Evolutionary conservation across 345 rosid species (phyloP), one percentile per base, ranked within the genome.

Genomic region (Lumnitzera littorea): DNA sequence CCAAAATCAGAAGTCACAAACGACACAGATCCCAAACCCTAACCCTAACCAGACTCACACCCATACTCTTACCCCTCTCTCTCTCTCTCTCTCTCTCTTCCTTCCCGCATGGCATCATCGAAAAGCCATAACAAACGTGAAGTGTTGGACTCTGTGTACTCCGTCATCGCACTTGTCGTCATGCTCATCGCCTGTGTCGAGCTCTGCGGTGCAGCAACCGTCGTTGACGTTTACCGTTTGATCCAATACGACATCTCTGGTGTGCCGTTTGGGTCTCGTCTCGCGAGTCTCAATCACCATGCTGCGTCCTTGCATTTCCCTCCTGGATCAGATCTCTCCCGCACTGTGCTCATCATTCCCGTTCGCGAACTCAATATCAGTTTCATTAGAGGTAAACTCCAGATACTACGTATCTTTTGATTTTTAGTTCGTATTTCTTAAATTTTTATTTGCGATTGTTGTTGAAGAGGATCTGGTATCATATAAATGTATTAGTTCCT

Each of bases 191-290:
- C 96, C 63, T 90, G 88, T 72, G 90, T 82, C 57, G 95, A 94
- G 79, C 99, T 94, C 69, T 86, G 97, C 68, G 96, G 81, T 57
- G 97, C 97, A 1, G 97, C 97, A 67, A 80, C 99, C 55, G 97
- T 87, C 57, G 91, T 94, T 51, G 97, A 94, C 69, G 99, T 90
- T 52, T 94, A 94, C 78, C 99, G 99, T 55, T 82, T 94, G 24
- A 90, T 94, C 51, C 99, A 94, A 61, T 94, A 94, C 49, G 99
- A 94, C 51, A 88, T 90, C 74, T 83, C 97, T 55, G 96, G 99
- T 41, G 85, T 69, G 6, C 96, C 86, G 4, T 88, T 90, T 31
- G 99, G 96, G 62, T 94, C 99, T 72, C 96, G 99, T 50, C 77
- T 94, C 72, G 89, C 99, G 17, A 58, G 78, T 3, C 89, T 94